These are phyloP conservation scores for Epichloe uncinata DNA, from an alignment of 2,329 filamentous ascomycete genomes.

Conservation along the genomic window DNA sequence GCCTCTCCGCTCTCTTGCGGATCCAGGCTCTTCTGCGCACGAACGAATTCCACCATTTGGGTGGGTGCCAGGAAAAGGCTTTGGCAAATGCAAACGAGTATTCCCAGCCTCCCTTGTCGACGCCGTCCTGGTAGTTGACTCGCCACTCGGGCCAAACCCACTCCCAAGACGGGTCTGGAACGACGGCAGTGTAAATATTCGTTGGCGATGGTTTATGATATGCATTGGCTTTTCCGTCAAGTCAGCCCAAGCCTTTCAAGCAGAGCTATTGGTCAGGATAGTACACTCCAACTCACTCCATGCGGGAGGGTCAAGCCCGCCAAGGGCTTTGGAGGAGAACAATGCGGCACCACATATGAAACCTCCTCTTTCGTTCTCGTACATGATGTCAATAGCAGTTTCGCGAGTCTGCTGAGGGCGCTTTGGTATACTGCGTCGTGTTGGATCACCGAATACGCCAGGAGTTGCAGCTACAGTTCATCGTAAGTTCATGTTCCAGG, in stretches of 20 bases:
- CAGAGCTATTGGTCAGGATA: neutral
- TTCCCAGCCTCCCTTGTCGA: slow-evolving; percentile 86
- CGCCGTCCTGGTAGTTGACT: slow-evolving; percentile 56
- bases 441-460: slow-evolving; percentile 10
- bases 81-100: slow-evolving; percentile 84
- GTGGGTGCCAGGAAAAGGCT: slow-evolving; percentile 73
- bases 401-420: slow-evolving; percentile 27
- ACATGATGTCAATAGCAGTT: slow-evolving; percentile 69
- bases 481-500: neutral
- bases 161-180: slow-evolving; percentile 89
- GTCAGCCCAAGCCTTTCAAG: slow-evolving; percentile 1
- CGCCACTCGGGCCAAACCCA: slow-evolving; percentile 65
- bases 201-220: slow-evolving; percentile 48
- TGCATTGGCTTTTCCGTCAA: slow-evolving; percentile 39
- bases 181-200: slow-evolving; percentile 70
- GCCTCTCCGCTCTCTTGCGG: slow-evolving; percentile 58
- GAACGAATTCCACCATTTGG: slow-evolving; percentile 88
- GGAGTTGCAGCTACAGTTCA: slow-evolving; percentile 17
- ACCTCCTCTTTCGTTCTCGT: slow-evolving; percentile 86
- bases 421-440: slow-evolving; percentile 22
- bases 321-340: slow-evolving; percentile 77
- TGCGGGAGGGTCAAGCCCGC: slow-evolving; percentile 70
- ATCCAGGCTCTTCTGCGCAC: slow-evolving; percentile 86
- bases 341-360: slow-evolving; percentile 81
- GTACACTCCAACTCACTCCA: slow-evolving; percentile 44